phyloP scores from a whole-genome alignment of 768 basidiomycete species.

The Boletus fagicola region DNA sequence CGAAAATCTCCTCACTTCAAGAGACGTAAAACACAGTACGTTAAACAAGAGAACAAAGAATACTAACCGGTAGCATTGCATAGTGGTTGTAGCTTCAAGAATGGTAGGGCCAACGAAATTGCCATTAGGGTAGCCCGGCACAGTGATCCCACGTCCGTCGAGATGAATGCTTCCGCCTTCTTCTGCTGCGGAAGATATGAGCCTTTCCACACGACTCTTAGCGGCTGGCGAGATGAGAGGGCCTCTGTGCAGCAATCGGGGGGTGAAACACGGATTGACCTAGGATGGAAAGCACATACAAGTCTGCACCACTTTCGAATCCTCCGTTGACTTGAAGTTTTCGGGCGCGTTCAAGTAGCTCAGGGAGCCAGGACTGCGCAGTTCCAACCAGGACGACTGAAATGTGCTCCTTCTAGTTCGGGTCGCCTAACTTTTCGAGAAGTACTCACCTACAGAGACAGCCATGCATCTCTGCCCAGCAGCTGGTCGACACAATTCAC shows the following conservation, averaged over 20 bases:
- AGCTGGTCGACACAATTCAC: constrained; percentile 45
- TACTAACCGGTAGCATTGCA: constrained; percentile 83
- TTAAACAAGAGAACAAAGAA: constrained; percentile 4
- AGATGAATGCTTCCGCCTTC: constrained; percentile 87
- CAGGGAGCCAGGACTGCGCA: constrained; percentile 77
- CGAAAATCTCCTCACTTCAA: constrained; percentile 89
- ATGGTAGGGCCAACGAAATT: constrained; percentile 96
- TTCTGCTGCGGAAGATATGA: constrained; percentile 70
- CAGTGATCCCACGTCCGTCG: constrained; percentile 73
- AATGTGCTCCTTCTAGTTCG: background rate
- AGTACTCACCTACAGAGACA: constrained; percentile 73
- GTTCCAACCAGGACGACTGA: constrained; percentile 81
- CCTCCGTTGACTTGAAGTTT: constrained; percentile 84
- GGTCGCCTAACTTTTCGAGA: background rate
- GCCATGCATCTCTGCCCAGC: constrained; percentile 99
- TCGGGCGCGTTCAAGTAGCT: constrained; percentile 77
- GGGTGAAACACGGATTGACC: background rate
- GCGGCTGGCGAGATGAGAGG: constrained; percentile 82
- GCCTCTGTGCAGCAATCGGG: constrained; percentile 43
- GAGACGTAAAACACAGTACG: background rate
- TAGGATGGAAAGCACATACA: constrained; percentile 44
- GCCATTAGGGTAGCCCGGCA: constrained; percentile 76
- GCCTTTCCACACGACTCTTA: constrained; percentile 68
- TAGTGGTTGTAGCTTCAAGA: constrained; percentile 75
- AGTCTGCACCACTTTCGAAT: constrained; percentile 81